A percentile compares a stretch with the other conserved stretches of the same genome.
These are phyloP conservation scores for Naganishia vaughanmartiniae DNA, from an alignment of 768 basidiomycete genomes.

Conservation along the genomic window DNA sequence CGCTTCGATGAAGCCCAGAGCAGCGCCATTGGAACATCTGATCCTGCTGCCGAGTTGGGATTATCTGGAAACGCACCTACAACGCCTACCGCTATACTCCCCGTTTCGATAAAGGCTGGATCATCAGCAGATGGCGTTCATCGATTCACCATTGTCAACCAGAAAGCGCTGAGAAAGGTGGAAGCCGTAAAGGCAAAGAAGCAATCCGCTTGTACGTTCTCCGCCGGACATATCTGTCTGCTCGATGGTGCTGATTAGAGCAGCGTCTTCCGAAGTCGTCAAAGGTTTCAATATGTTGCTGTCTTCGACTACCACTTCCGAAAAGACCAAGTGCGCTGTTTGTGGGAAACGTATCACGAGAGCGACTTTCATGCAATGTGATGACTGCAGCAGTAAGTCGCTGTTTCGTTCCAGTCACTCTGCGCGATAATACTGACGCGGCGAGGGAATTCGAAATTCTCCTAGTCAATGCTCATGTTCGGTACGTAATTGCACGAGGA, in stretches of 20 bases:
- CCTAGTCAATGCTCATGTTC: conserved; percentile 48
- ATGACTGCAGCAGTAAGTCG: conserved; percentile 49
- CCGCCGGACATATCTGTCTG: not conserved
- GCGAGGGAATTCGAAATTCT: not conserved
- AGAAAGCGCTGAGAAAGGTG: conserved; percentile 35
- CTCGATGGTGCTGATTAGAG: not conserved
- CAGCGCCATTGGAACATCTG: not conserved
- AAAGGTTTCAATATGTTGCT: conserved; percentile 1
- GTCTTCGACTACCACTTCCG: not conserved
- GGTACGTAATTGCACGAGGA: conserved; percentile 25
- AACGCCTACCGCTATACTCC: conserved; percentile 24
- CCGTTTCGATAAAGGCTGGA: not conserved
- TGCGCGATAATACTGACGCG: not conserved
- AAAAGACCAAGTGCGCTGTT: conserved; percentile 39
- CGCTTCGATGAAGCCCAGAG: not conserved
- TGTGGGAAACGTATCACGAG: conserved; percentile 42
- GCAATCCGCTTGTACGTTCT: conserved; percentile 41
- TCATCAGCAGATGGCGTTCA: conserved; percentile 28
- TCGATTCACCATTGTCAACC: conserved; percentile 34
- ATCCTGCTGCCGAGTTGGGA: too few relatives aligned
- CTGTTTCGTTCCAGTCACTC: not conserved
- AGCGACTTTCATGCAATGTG: conserved; percentile 45
- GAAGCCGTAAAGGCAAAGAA: conserved; percentile 39
- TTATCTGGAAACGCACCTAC: not conserved
- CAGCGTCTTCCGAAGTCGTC: not conserved